Evolutionary conservation across 352 stramenopile species (phyloP).

Genomic region (Globisporangium iwayamae): DNA sequence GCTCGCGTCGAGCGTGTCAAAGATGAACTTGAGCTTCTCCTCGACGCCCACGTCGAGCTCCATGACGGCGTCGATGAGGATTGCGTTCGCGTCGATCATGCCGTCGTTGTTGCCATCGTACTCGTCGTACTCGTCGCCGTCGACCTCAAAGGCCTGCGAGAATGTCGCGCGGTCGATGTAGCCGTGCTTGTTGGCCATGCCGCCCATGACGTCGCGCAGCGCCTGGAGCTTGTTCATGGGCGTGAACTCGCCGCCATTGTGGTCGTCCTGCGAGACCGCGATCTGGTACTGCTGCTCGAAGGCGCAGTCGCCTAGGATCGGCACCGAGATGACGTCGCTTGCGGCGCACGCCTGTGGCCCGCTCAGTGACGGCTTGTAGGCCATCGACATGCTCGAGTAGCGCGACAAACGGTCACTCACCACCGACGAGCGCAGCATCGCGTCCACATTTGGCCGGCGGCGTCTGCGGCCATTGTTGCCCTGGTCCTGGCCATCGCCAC

Average conservation of each 20-base stretch:
- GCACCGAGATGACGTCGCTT: constrained; percentile 54
- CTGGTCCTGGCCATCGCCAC: constrained; percentile 11
- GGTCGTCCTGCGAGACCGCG: constrained; percentile 55
- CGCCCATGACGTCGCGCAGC: constrained; percentile 71
- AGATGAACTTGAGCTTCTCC: constrained; percentile 83
- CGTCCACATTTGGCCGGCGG: constrained; percentile 55
- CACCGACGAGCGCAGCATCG: constrained; percentile 64
- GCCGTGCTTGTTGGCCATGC: constrained; percentile 57
- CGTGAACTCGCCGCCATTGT: constrained; percentile 22
- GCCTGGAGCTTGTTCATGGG: constrained; percentile 62
- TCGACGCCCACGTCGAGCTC: constrained; percentile 68
- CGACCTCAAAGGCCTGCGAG: constrained; percentile 68
- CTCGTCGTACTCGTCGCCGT: constrained; percentile 46
- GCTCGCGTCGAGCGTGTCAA: constrained; percentile 71
- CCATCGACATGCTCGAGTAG: constrained; percentile 40
- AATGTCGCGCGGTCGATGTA: constrained; percentile 76
- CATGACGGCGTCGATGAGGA: constrained; percentile 80
- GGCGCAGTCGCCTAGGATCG: constrained; percentile 61
- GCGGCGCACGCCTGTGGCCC: constrained; percentile 19
- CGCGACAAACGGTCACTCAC: constrained; percentile 49
- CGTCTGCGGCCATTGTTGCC: constrained; percentile 34
- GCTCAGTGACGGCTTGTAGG: constrained; percentile 45
- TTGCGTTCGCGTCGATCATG: constrained; percentile 68
- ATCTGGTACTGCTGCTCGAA: constrained; percentile 70
- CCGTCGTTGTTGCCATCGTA: constrained; percentile 45